Percentiles rank a stretch among this genome's conserved stretches.
Evolutionary conservation across 2,329 filamentous ascomycete genomes (phyloP).

Genomic region (Pseudocercospora ulei): DNA sequence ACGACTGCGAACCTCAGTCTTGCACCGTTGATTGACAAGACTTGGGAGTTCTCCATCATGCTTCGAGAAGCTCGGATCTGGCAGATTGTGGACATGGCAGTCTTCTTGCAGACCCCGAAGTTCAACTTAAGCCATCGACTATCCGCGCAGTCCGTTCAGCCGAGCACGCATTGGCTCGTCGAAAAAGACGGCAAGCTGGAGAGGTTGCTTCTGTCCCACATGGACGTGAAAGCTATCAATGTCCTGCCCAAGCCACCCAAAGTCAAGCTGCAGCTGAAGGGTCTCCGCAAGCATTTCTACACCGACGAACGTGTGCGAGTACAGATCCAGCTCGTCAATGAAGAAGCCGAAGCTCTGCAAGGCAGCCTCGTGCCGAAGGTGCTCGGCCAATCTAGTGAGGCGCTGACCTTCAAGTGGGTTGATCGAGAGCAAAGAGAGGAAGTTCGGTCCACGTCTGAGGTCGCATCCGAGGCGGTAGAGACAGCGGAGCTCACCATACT

Average conservation of each 20-base stretch:
- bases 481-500: conserved; percentile 26
- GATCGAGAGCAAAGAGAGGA: conserved; percentile 26
- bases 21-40: conserved; percentile 25
- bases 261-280: conserved; percentile 61
- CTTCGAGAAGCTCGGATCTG: conserved; percentile 76
- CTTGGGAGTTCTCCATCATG: conserved; percentile 62
- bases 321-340: conserved; percentile 62
- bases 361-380: conserved; percentile 55
- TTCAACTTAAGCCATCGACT: conserved; percentile 61
- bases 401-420: conserved; percentile 23
- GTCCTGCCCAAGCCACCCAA: conserved; percentile 87
- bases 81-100: conserved; percentile 52
- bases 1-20: conserved; percentile 16
- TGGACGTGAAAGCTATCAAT: conserved; percentile 50
- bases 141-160: conserved; percentile 27
- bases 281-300: conserved; percentile 64
- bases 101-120: conserved; percentile 53
- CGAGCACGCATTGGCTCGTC: conserved; percentile 16
- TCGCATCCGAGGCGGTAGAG: conserved; percentile 15
- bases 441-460: conserved; percentile 10
- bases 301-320: conserved; percentile 67
- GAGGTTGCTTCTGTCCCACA: conserved; percentile 30
- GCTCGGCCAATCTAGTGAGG: conserved; percentile 15
- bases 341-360: conserved; percentile 68
- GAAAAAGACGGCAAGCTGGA: conserved; percentile 15